phyloP scores from a whole-genome alignment of 495 filamentous ascomycete species.

The Penicillium silybi region DNA sequence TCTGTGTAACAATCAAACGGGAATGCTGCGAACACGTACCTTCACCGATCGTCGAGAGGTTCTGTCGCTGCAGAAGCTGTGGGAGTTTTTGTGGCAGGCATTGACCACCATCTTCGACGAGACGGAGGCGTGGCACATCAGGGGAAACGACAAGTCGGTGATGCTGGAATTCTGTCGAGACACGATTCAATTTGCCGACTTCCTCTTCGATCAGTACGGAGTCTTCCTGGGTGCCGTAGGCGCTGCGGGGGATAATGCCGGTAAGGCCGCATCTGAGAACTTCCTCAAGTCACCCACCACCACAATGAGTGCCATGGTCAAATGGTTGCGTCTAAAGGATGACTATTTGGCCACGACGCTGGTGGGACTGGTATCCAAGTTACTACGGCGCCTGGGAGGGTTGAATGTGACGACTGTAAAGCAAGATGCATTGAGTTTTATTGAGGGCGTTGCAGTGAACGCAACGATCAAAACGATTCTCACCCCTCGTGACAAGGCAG shows the following conservation, averaged over 20 bases:
- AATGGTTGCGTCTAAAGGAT: slow-evolving; percentile 82
- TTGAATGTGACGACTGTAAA: slow-evolving; percentile 63
- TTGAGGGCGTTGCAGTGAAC: slow-evolving; percentile 57
- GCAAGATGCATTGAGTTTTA: slow-evolving; percentile 53
- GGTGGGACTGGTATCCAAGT: slow-evolving; percentile 63
- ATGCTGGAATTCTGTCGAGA: slow-evolving; percentile 93
- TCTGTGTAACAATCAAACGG: slow-evolving; percentile 76
- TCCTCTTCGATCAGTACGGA: slow-evolving; percentile 75
- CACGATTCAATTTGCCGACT: slow-evolving; percentile 87
- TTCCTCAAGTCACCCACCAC: slow-evolving; percentile 56
- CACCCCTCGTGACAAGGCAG: slow-evolving; percentile 71
- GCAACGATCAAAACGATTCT: slow-evolving; percentile 66
- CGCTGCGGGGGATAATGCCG: slow-evolving; percentile 33
- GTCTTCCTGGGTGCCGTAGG: slow-evolving; percentile 67
- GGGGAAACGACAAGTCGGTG: slow-evolving; percentile 60
- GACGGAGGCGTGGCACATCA: slow-evolving; percentile 73
- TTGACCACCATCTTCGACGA: slow-evolving; percentile 76
- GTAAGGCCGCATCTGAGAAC: slow-evolving; percentile 38
- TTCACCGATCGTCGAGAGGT: slow-evolving; percentile 56
- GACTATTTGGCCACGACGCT: slow-evolving; percentile 72
- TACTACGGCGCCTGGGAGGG: slow-evolving; percentile 68
- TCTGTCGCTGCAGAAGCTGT: slow-evolving; percentile 65
- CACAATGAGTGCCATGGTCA: slow-evolving; percentile 65
- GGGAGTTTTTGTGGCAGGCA: slow-evolving; percentile 75
- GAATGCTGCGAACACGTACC: slow-evolving; percentile 66